Evolutionary conservation across 306 rosid genomes (phyloP).

Genomic region (Prunus kanzakura): DNA sequence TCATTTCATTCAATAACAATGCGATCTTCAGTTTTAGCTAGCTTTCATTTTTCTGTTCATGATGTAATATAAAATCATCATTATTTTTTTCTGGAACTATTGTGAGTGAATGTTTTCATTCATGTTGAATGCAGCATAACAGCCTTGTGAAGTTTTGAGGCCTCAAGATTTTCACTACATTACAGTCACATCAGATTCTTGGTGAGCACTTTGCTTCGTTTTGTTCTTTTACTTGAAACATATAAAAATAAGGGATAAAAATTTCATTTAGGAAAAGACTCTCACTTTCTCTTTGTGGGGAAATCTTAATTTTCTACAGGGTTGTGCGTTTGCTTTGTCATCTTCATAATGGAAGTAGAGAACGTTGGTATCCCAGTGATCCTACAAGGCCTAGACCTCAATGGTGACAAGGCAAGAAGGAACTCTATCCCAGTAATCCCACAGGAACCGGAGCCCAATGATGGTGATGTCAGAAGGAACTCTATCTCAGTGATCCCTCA

Average conservation of each 20-base stretch:
- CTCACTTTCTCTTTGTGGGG: background rate
- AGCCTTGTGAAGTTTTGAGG: slow-evolving; percentile 7
- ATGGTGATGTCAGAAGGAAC: slow-evolving; percentile 15
- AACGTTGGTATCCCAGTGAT: slow-evolving; percentile 32
- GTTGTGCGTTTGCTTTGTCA: slow-evolving; percentile 24
- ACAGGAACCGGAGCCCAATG: background rate
- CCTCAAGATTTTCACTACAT: background rate
- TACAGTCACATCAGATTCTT: background rate
- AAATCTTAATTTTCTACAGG: slow-evolving; percentile 40
- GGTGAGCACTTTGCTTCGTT: slow-evolving; percentile 7
- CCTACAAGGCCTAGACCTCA: slow-evolving; percentile 1
- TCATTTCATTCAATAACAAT: background rate
- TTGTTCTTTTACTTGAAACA: background rate
- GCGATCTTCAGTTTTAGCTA: background rate
- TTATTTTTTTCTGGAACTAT: background rate
- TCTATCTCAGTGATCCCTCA: background rate
- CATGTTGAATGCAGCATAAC: background rate
- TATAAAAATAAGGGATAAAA: background rate
- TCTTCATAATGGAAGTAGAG: slow-evolving; percentile 41
- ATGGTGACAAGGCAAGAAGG: background rate
- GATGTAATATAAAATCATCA: background rate
- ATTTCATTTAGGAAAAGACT: background rate
- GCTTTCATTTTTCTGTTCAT: background rate
- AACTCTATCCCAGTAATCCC: slow-evolving; percentile 6
- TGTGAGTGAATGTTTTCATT: background rate